Evolutionary conservation across 805 yeast species (phyloP).

Genomic region (Ogataea neopini): DNA sequence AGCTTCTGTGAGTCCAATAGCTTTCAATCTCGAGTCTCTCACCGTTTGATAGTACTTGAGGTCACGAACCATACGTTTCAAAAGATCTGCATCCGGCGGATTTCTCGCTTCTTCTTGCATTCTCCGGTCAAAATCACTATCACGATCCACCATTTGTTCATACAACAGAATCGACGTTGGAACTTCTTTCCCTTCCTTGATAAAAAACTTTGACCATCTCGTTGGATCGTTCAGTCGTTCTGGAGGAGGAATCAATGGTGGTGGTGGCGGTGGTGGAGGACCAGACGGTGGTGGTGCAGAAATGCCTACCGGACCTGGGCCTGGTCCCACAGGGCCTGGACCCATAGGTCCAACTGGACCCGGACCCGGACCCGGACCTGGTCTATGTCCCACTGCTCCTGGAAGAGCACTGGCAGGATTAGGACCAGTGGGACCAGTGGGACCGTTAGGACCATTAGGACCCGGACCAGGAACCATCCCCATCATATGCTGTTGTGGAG

Average conservation of each 20-base stretch:
- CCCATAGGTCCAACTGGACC: slow-evolving; percentile 9
- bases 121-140: slow-evolving; percentile 29
- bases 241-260: slow-evolving; percentile 32
- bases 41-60: slow-evolving; percentile 61
- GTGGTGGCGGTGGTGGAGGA: slow-evolving; percentile 10
- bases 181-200: slow-evolving; percentile 29
- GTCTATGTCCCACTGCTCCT: neutral
- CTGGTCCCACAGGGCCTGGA: neutral
- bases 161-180: slow-evolving; percentile 54
- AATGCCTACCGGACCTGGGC: neutral
- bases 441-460: too few species aligned
- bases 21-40: slow-evolving; percentile 67
- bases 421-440: too few species aligned
- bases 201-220: slow-evolving; percentile 57
- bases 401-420: neutral
- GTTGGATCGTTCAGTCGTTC: slow-evolving; percentile 33
- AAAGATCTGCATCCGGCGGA: slow-evolving; percentile 31
- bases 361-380: slow-evolving; percentile 4
- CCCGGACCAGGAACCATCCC: neutral
- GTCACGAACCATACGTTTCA: slow-evolving; percentile 48
- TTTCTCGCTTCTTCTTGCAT: slow-evolving; percentile 30
- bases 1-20: slow-evolving; percentile 51
- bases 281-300: slow-evolving; percentile 7
- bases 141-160: slow-evolving; percentile 54
- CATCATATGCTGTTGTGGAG: slow-evolving; percentile 20